Conservation (phyloP, 768 basidiomycete species). For the Auricularia auricula-judae region DNA sequence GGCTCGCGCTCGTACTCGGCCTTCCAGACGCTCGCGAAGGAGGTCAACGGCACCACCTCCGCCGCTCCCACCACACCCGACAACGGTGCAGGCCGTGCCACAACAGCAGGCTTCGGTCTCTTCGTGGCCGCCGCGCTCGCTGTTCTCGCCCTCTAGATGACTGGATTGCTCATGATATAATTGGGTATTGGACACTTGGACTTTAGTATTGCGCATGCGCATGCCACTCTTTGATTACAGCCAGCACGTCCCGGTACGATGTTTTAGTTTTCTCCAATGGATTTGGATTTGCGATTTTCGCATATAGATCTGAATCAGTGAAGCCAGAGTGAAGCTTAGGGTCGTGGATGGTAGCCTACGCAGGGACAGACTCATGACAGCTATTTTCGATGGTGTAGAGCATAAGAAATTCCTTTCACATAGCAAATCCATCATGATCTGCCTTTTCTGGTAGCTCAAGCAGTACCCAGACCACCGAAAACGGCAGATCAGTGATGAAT, state of each 20-base stretch:
- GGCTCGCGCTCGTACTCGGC: slow-evolving; percentile 42
- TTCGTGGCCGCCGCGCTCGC: slow-evolving; percentile 9
- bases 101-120: slow-evolving; percentile 7
- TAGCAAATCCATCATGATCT: too few relatives aligned
- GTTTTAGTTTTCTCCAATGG: background rate
- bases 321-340: too few relatives aligned
- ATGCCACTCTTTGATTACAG: background rate
- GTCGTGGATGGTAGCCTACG: too few relatives aligned
- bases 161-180: background rate
- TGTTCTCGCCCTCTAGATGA: slow-evolving; percentile 12
- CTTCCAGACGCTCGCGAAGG: slow-evolving; percentile 44
- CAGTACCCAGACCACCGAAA: too few relatives aligned
- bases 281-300: background rate
- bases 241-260: background rate
- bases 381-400: too few relatives aligned
- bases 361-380: too few relatives aligned
- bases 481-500: too few relatives aligned
- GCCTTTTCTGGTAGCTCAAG: too few relatives aligned
- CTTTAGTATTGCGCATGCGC: background rate
- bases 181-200: background rate
- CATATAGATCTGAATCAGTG: too few relatives aligned
- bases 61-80: slow-evolving; percentile 19
- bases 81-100: background rate
- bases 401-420: too few relatives aligned
- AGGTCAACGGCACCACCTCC: slow-evolving; percentile 31